phyloP scores from a whole-genome alignment of 2,329 filamentous ascomycete species.

The Nigrospora sphaerica region DNA sequence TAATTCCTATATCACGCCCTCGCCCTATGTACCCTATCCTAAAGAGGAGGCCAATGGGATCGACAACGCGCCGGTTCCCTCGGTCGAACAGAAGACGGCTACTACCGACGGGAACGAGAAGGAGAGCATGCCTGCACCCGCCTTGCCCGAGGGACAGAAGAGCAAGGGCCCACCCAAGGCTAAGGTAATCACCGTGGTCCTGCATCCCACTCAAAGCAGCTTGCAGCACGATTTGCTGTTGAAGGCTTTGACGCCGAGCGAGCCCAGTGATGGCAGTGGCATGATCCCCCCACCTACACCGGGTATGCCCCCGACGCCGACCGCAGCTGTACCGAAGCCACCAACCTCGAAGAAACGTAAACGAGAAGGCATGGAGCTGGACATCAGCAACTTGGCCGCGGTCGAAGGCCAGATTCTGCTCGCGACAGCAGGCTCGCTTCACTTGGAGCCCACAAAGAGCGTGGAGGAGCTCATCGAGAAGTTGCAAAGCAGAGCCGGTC shows the following conservation, averaged over 20 bases:
- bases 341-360: conserved; percentile 63
- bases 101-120: conserved; percentile 42
- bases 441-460: conserved; percentile 67
- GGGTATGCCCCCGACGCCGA: conserved; percentile 6
- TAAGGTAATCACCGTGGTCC: conserved; percentile 68
- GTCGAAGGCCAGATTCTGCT: conserved; percentile 73
- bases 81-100: conserved; percentile 28
- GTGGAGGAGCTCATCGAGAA: conserved; percentile 63
- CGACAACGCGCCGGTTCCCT: conserved; percentile 14
- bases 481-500: conserved; percentile 65
- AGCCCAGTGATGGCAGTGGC: conserved; percentile 27
- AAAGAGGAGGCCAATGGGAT: conserved; percentile 32
- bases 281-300: conserved; percentile 63
- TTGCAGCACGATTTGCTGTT: conserved; percentile 69
- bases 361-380: conserved; percentile 66
- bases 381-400: conserved; percentile 63
- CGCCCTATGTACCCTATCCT: conserved; percentile 73
- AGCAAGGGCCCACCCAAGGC: conserved; percentile 46
- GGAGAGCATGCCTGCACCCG: conserved; percentile 49
- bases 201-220: conserved; percentile 76
- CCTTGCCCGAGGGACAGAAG: conserved; percentile 37
- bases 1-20: conserved; percentile 84
- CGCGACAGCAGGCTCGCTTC: conserved; percentile 66
- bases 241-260: conserved; percentile 64
- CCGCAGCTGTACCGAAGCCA: conserved; percentile 51